Evolutionary conservation across 2,329 filamentous ascomycete species (phyloP).

Genomic region (Dryadomyces quercivorus): DNA sequence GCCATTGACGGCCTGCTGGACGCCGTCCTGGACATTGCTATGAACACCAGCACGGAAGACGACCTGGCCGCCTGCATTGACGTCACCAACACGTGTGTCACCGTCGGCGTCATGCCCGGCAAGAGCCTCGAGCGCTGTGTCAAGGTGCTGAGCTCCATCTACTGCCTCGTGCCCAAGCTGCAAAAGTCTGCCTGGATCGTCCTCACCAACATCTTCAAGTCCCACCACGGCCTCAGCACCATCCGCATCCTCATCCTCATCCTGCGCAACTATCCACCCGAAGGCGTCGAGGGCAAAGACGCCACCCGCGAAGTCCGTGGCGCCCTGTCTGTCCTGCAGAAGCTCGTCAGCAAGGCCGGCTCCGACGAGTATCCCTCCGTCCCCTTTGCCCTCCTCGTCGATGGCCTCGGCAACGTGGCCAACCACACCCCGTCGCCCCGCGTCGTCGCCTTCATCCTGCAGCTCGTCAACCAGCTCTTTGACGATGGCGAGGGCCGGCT

Average conservation of each 20-base stretch:
- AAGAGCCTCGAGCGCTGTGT: constrained; percentile 53
- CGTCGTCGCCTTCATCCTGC: constrained; percentile 34
- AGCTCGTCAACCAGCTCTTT: constrained; percentile 44
- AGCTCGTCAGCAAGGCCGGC: constrained; percentile 46
- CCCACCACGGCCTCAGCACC: constrained; percentile 60
- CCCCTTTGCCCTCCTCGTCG: constrained; percentile 45
- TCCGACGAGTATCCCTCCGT: constrained; percentile 48
- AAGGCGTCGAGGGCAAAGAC: constrained; percentile 36
- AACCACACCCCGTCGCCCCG: constrained; percentile 30
- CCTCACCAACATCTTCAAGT: constrained; percentile 57
- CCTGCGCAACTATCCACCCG: constrained; percentile 34
- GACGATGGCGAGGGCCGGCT: constrained; percentile 38
- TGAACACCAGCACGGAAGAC: constrained; percentile 49
- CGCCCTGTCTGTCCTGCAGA: constrained; percentile 49
- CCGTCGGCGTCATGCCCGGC: constrained; percentile 56
- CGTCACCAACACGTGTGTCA: constrained; percentile 59
- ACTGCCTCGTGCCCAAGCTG: constrained; percentile 49
- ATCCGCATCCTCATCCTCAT: constrained; percentile 54
- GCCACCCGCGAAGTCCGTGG: constrained; percentile 46
- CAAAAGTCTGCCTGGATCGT: constrained; percentile 57
- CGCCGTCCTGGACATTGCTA: constrained; percentile 52
- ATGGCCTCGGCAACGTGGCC: constrained; percentile 41
- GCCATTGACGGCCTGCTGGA: constrained; percentile 50
- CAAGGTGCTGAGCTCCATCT: constrained; percentile 60
- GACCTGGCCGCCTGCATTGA: constrained; percentile 57